Evolutionary conservation across 805 yeast genomes (phyloP), one percentile per base, ranked within the genome.

Genomic region (Saccharomycopsis sp.): DNA sequence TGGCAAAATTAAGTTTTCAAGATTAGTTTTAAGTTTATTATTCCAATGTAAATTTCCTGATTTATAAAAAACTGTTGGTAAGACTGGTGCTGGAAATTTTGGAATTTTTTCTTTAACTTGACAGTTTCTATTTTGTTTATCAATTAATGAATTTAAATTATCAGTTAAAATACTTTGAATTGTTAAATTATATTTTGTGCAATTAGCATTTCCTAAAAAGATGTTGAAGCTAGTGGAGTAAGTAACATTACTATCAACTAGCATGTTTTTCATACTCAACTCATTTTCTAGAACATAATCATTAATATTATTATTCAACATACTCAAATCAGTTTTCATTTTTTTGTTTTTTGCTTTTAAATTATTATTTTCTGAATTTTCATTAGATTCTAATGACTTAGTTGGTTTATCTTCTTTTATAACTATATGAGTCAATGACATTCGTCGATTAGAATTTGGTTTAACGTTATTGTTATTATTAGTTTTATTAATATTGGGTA

Each of bases 211-310:
- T 4, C 44, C 44, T 3, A 43, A 21, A 14, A 34, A 35, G 21
- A 39, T 25, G 17, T 19, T 34, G 36, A 17, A 28, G 21, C 29
- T 36, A 5, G 44, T 25, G 14, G 20, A 25, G 17, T 40, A 40
- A 12, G 40, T 19, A 4, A 40, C 44, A 28, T 40, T 15, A 26
- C 26, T 23, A 9, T 40, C 36, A 9, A 40, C 44, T 14, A 40
- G 21, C 15, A 40, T 12, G 19, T 40, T 40, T 8, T 18, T 17
- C 30, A 40, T 31, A 5, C 4, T 19, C 27, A 40, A 31, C 26
- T 40, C 44, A 17, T 36, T 36, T 19, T 40, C 44, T 4, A 40
- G 18, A 10, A 40, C 40, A 20, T 29, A 36, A 19, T 40, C 43
- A 14, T 31, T n/a, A 28, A 5, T 28, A 28, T 28, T 28, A 10